These are phyloP conservation scores for Wickerhamiella domercqiae DNA, from an alignment of 805 yeast genomes.

Conservation along the genomic window DNA sequence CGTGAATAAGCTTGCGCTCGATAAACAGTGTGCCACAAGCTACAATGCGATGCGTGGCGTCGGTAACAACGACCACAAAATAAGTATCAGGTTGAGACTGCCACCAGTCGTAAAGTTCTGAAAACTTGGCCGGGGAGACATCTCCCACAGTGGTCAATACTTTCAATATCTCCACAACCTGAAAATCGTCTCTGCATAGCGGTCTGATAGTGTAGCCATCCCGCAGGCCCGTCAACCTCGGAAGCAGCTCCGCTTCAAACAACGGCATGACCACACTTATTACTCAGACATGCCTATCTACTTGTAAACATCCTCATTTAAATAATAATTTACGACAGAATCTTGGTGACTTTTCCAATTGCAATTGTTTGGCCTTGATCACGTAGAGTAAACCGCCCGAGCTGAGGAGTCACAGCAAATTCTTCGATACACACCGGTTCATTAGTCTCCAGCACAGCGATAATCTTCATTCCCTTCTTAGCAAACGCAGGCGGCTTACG, in stretches of 20 bases:
- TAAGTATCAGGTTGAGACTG: conserved; percentile 34
- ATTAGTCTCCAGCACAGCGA: conserved; percentile 73
- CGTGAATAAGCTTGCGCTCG: conserved; percentile 70
- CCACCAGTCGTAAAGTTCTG: conserved; percentile 45
- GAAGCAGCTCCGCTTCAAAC: conserved; percentile 16
- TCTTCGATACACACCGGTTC: conserved; percentile 91
- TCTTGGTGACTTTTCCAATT: conserved; percentile 90
- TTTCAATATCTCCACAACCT: conserved; percentile 42
- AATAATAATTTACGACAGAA: conserved; percentile 37
- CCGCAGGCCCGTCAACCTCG: conserved; percentile 27
- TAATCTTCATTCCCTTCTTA: conserved; percentile 95
- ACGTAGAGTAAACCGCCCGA: conserved; percentile 96
- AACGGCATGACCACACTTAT: too few species aligned
- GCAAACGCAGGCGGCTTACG: conserved; percentile 98
- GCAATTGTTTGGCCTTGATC: conserved; percentile 98
- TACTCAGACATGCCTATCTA: too few species aligned
- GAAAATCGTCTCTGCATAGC: conserved; percentile 39
- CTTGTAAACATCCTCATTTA: too few species aligned
- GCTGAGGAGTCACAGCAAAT: conserved; percentile 80
- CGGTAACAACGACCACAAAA: conserved; percentile 53
- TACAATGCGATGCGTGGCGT: conserved; percentile 39
- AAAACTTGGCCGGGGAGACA: conserved; percentile 37
- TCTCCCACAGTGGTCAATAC: conserved; percentile 76
- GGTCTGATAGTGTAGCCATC: conserved; percentile 54
- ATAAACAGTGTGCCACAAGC: conserved; percentile 74